Percentiles rank a stretch among this genome's conserved stretches.
phyloP scores from a whole-genome alignment of 208 protist genomes.

The Leishmania braziliensis region DNA sequence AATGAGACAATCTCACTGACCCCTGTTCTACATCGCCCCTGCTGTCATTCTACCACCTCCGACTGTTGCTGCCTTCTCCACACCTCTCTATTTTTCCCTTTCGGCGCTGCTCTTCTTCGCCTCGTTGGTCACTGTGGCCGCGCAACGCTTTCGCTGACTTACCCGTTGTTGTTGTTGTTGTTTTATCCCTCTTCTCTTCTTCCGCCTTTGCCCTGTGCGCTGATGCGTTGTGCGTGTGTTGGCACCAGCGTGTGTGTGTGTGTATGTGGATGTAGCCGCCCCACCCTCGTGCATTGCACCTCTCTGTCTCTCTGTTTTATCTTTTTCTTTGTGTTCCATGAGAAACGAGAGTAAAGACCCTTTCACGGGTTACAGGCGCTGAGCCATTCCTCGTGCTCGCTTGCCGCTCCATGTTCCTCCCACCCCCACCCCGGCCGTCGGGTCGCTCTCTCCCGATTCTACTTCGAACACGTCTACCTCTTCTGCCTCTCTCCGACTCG shows the following conservation, averaged over 20 bases:
- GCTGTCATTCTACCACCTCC: background rate
- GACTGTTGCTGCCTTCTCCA: background rate
- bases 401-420: background rate
- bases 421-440: background rate
- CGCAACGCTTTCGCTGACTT: background rate
- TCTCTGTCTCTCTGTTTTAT: too few relatives aligned
- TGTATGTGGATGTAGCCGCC: background rate
- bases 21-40: background rate
- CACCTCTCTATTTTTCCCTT: background rate
- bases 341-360: background rate
- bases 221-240: background rate
- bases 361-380: background rate
- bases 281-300: too few relatives aligned
- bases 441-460: background rate
- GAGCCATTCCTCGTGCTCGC: background rate
- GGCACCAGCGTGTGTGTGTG: background rate
- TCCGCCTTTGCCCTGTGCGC: background rate
- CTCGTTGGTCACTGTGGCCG: background rate
- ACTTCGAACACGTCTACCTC: background rate
- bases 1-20: background rate
- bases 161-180: background rate
- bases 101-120: background rate
- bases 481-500: background rate
- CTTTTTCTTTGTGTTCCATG: background rate
- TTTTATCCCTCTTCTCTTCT: background rate